Percentiles rank a stretch among this genome's conserved stretches.
These are phyloP conservation scores for Aureobasidium melanogenum DNA, from an alignment of 2,329 filamentous ascomycete genomes.

Conservation along the genomic window DNA sequence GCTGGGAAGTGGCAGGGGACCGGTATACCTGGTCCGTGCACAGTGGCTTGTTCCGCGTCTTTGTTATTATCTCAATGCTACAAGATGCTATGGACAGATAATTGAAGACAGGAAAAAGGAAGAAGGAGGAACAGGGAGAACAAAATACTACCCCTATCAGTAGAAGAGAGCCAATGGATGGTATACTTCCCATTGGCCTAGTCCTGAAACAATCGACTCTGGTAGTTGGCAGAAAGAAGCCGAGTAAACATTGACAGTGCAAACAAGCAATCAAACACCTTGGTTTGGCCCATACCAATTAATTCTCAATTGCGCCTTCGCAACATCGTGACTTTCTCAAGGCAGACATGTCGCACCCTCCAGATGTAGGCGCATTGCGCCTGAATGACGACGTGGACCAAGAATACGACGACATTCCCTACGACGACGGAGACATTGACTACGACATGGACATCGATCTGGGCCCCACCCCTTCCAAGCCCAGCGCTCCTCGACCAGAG, in stretches of 20 bases:
- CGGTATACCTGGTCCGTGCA: not conserved
- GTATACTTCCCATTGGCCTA: not conserved
- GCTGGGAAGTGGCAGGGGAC: not conserved
- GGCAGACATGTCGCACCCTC: conserved; percentile 22
- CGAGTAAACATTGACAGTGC: conserved; percentile 6
- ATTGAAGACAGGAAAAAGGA: not conserved
- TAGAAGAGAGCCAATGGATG: not conserved
- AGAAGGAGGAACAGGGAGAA: no score
- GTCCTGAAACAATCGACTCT: no score
- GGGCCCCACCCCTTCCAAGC: conserved; percentile 1
- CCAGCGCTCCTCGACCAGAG: conserved; percentile 35
- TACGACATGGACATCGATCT: conserved; percentile 11
- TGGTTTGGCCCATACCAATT: not conserved
- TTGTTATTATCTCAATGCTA: not conserved
- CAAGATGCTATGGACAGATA: not conserved
- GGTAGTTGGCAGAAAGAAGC: not conserved
- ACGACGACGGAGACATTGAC: conserved; percentile 8
- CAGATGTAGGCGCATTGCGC: conserved; percentile 28
- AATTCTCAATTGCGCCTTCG: not conserved
- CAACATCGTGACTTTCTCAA: not conserved
- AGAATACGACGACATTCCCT: conserved; percentile 33
- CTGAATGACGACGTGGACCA: conserved; percentile 50
- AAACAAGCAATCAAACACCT: conserved; percentile 10
- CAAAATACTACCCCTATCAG: not conserved
- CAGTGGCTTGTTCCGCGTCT: not conserved